Percentiles rank a stretch among this genome's conserved stretches.
phyloP scores from a whole-genome alignment of 305 asterid species.

The Solanum aculeatissimum region DNA sequence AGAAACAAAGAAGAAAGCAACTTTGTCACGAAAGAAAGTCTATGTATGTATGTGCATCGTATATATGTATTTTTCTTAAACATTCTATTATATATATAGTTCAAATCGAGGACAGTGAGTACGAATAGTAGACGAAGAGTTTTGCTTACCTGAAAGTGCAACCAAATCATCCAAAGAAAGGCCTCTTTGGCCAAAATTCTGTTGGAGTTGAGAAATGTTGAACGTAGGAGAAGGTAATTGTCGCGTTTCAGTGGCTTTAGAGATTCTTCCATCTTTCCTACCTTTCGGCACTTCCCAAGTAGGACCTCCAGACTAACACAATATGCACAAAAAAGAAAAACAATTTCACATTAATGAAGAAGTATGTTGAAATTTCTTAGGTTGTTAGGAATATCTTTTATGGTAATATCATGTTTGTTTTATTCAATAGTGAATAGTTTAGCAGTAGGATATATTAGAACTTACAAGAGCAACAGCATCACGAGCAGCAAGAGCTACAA shows the following conservation, averaged over 20 bases:
- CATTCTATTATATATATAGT: too few relatives aligned
- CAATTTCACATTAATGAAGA: not conserved
- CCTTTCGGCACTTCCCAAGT: slow-evolving; percentile 53
- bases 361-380: not conserved
- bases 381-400: not conserved
- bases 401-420: not conserved
- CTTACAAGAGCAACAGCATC: slow-evolving; percentile 6
- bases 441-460: not conserved
- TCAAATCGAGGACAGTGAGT: not conserved
- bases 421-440: not conserved
- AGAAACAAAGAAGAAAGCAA: slow-evolving; percentile 26
- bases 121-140: not conserved
- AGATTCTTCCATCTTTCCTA: slow-evolving; percentile 61
- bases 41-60: too few relatives aligned
- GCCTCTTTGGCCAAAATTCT: slow-evolving; percentile 14
- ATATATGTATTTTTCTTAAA: too few relatives aligned
- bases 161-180: slow-evolving; percentile 11
- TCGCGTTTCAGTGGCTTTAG: slow-evolving; percentile 46
- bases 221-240: slow-evolving; percentile 72
- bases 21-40: slow-evolving; percentile 21
- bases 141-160: not conserved
- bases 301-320: slow-evolving; percentile 32
- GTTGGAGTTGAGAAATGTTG: slow-evolving; percentile 61
- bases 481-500: slow-evolving; percentile 1
- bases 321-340: not conserved